Evolutionary conservation across 441 rosid genomes (phyloP).

Genomic region (Gossypium schwendimanii): DNA sequence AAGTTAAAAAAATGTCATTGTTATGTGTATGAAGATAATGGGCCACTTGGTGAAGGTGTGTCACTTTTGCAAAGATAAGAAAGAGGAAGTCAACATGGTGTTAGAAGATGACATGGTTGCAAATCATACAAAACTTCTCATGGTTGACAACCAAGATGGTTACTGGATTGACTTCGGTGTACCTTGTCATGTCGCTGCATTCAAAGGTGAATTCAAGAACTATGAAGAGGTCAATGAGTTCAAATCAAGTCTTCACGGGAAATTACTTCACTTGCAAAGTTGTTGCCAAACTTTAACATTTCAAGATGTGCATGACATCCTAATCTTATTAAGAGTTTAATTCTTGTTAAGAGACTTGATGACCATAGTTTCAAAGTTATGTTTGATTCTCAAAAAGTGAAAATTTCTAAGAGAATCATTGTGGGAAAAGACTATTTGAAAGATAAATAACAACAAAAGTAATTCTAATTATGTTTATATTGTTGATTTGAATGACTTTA

Average conservation of each 20-base stretch:
- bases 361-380: background rate
- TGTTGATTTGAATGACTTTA: background rate
- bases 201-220: background rate
- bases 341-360: background rate
- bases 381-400: background rate
- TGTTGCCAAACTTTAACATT: background rate
- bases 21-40: background rate
- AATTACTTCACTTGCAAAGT: too few relatives aligned
- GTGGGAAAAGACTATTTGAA: background rate
- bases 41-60: background rate
- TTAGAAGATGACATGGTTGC: background rate
- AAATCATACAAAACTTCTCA: background rate
- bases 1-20: background rate
- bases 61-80: background rate
- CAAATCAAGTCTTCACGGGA: background rate
- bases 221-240: background rate
- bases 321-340: too few relatives aligned
- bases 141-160: background rate
- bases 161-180: background rate
- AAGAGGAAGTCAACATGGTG: background rate
- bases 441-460: too few relatives aligned
- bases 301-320: too few relatives aligned
- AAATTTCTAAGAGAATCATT: background rate
- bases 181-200: background rate
- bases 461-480: background rate